Evolutionary conservation across 495 filamentous ascomycete genomes (phyloP), one percentile per base, ranked within the genome.

Genomic region (Evansstolkia leycettana): DNA sequence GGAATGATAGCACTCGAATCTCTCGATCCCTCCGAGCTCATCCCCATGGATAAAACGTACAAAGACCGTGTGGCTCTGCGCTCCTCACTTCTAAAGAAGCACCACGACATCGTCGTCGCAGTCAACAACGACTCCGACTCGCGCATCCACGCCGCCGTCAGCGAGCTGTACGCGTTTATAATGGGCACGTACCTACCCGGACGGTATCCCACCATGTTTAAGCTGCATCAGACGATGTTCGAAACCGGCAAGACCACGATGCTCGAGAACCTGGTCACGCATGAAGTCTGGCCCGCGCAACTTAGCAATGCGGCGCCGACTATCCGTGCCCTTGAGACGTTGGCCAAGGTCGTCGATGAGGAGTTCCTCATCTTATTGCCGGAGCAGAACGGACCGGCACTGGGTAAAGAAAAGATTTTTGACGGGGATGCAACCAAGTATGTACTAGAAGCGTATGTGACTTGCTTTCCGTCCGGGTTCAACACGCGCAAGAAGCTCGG

Each of bases 331-430:
- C 33, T 52, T 2, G 43, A 47, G 23, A 47, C 44, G n/a, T 19
- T 52, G 9, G 17, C 37, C 33, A 57, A 62, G 27, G 71, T 69
- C 34, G 59, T 88, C 16, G 83, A 89, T 39, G 75, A 80, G 31
- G 86, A 94, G 36, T 73, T 89, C 53, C 70, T 89, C 17, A 58
- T 94, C 33, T 67, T 92, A 2, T 58, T 79, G 7, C 80, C 80
- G 1, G 58, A 62, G 2, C 17, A 28, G 3, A 28, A 3, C 10
- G 17, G 11, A 12, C 6, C 15, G 19, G 20, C 1, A 47, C 51
- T n/a, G 48, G 51, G 5, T 55, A 64, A 12, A 62, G 69, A 7
- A 23, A 23, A 9, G 28, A 15, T n/a, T 31, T n/a, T 30, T 3
- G 19, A 30, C 2, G 27, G 19, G 0, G 38, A 47, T 14, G 33